A percentile compares a stretch with the other conserved stretches of the same genome.
Evolutionary conservation across 2,329 filamentous ascomycete genomes (phyloP).

Genomic region (Curvularia verruculosa): DNA sequence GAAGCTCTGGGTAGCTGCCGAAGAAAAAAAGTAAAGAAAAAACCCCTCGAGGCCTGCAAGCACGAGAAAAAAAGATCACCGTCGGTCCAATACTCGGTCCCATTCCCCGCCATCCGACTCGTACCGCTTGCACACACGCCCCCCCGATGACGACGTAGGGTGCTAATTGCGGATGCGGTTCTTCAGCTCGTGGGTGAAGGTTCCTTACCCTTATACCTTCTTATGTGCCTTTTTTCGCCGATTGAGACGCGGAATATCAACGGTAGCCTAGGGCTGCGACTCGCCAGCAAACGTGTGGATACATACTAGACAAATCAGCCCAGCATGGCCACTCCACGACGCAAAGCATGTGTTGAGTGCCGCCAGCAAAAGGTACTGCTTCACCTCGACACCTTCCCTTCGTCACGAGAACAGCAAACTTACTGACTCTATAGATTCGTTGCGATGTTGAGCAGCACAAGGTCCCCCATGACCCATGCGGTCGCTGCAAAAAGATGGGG

Average conservation of each 20-base stretch:
- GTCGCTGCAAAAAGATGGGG: slow-evolving; percentile 45
- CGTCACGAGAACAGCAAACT: slow-evolving; percentile 5
- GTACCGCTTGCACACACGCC: slow-evolving; percentile 31
- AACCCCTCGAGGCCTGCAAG: slow-evolving; percentile 18
- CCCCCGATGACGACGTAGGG: slow-evolving; percentile 43
- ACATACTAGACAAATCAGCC: slow-evolving; percentile 26
- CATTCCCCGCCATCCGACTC: slow-evolving; percentile 42
- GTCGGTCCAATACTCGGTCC: slow-evolving; percentile 38
- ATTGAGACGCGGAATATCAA: slow-evolving; percentile 26
- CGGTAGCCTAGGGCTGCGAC: slow-evolving; percentile 26
- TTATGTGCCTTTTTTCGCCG: slow-evolving; percentile 37
- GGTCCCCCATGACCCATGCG: slow-evolving; percentile 46
- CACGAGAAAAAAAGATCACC: slow-evolving; percentile 26
- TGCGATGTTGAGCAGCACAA: slow-evolving; percentile 49
- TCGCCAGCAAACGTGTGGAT: slow-evolving; percentile 30
- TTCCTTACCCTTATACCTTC: slow-evolving; percentile 25
- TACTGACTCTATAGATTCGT: slow-evolving; percentile 40
- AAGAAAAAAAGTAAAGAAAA: slow-evolving; percentile 5
- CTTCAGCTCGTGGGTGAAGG: slow-evolving; percentile 25
- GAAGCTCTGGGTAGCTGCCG: slow-evolving; percentile 14
- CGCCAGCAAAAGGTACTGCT: slow-evolving; percentile 46
- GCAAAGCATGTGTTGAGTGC: slow-evolving; percentile 48
- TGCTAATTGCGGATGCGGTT: slow-evolving; percentile 29
- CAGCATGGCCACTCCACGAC: slow-evolving; percentile 43
- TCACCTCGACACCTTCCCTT: slow-evolving; percentile 8